Conservation (phyloP, 805 yeast species). For the Myxozyma melibiosi region DNA sequence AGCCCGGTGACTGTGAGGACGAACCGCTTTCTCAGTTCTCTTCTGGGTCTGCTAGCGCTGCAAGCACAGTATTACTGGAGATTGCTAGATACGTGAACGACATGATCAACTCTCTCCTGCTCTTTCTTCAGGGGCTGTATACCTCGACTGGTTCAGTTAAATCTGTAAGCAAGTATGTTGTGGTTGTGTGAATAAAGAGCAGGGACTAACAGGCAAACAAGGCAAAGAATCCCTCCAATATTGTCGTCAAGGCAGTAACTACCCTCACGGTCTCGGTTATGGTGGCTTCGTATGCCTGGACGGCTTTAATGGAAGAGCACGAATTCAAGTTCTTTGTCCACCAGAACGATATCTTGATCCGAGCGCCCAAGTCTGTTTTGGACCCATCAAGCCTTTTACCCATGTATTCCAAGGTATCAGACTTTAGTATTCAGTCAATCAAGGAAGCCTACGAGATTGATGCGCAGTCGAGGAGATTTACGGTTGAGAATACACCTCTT, state of each 20-base stretch:
- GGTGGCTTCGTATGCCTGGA: not conserved
- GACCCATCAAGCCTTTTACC: not conserved
- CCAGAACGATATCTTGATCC: slow-evolving; percentile 8
- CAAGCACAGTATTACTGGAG: not conserved
- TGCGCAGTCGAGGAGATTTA: not conserved
- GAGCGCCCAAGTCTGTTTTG: not conserved
- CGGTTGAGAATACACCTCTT: not conserved
- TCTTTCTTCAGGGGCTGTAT: no score
- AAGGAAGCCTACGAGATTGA: not conserved
- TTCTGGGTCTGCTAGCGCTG: no score
- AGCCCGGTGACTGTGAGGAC: no score
- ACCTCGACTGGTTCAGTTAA: no score
- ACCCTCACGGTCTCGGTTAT: no score
- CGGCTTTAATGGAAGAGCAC: not conserved
- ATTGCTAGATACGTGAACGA: slow-evolving; percentile 1
- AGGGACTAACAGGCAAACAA: no score
- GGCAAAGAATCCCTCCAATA: no score
- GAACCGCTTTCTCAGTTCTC: no score
- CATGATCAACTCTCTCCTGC: not conserved
- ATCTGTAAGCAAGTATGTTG: no score
- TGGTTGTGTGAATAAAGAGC: no score
- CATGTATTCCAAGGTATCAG: not conserved
- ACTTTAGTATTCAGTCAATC: slow-evolving; percentile 8
- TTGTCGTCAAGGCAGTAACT: no score
- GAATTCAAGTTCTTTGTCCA: slow-evolving; percentile 2